These are phyloP conservation scores for Cryptococcus sp. DNA, from an alignment of 1,284 basidiomycete species.

Conservation along the genomic window DNA sequence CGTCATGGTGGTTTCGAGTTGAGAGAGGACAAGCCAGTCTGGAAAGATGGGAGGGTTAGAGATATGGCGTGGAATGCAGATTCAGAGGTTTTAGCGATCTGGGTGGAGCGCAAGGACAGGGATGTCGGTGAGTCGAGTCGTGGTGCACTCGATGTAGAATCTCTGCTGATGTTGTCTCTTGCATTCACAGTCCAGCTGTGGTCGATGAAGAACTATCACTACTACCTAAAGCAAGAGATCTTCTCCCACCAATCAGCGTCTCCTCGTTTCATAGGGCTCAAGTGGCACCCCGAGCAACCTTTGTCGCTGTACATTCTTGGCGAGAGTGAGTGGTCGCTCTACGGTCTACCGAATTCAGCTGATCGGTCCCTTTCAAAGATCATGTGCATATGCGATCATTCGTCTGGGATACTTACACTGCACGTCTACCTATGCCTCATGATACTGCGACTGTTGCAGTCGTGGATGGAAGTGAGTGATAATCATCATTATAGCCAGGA, in stretches of 20 bases:
- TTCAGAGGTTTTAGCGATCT: conserved; percentile 80
- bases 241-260: conserved; percentile 53
- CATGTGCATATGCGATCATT: conserved; percentile 66
- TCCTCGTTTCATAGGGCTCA: conserved; percentile 65
- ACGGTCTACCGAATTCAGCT: background rate
- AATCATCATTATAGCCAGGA: background rate
- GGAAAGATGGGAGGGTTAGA: conserved; percentile 59
- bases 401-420: conserved; percentile 73
- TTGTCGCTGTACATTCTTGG: conserved; percentile 71
- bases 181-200: conserved; percentile 77
- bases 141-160: background rate
- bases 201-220: conserved; percentile 94
- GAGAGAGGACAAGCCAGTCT: conserved; percentile 55
- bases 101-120: conserved; percentile 67
- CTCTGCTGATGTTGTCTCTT: background rate
- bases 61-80: conserved; percentile 87
- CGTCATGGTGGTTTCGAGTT: conserved; percentile 86
- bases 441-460: conserved; percentile 88
- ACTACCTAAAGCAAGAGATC: conserved; percentile 92
- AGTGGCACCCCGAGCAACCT: conserved; percentile 85
- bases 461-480: conserved; percentile 76
- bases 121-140: conserved; percentile 63
- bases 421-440: conserved; percentile 63
- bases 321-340: conserved; percentile 56
- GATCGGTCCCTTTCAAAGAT: conserved; percentile 50